A percentile compares a stretch with the other conserved stretches of the same genome.
These are phyloP conservation scores for Hymenoscyphus salicellus DNA, from an alignment of 2,329 filamentous ascomycete genomes.

Conservation along the genomic window DNA sequence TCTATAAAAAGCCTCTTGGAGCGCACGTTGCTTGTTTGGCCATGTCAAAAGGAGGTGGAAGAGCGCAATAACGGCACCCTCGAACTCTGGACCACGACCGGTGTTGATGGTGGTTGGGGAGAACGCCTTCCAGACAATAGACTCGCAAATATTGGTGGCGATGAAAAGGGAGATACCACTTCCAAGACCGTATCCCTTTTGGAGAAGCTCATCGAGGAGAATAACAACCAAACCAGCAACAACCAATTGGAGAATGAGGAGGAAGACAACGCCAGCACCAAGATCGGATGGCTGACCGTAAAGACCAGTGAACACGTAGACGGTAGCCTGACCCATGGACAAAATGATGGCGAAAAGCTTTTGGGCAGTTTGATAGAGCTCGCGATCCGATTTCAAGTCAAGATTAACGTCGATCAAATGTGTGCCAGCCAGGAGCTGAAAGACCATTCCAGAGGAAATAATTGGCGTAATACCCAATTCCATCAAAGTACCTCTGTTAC, in stretches of 20 bases:
- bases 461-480: conserved; percentile 97
- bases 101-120: conserved; percentile 99
- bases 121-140: conserved; percentile 99
- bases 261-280: conserved; percentile 95
- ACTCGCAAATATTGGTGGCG: conserved; percentile 99
- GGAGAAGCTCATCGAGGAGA: conserved; percentile 95
- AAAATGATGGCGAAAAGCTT: conserved; percentile 98
- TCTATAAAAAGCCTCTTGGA: conserved; percentile 98
- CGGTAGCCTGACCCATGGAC: conserved; percentile 94
- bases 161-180: conserved; percentile 99
- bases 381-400: conserved; percentile 98
- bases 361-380: conserved; percentile 99
- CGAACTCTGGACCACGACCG: conserved; percentile 96
- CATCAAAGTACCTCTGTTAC: conserved; percentile 96
- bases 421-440: conserved; percentile 98
- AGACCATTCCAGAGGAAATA: conserved; percentile 99
- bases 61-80: conserved; percentile 95
- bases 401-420: conserved; percentile 99
- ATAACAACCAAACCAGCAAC: conserved; percentile 98
- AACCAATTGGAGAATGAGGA: conserved; percentile 96
- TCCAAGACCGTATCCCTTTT: conserved; percentile 98
- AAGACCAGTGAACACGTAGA: conserved; percentile 96
- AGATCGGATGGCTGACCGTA: conserved; percentile 97
- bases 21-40: conserved; percentile 98
- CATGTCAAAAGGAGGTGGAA: conserved; percentile 98